phyloP scores from a whole-genome alignment of 1,139 yeast species.

The Geotrichum macrosporum region DNA sequence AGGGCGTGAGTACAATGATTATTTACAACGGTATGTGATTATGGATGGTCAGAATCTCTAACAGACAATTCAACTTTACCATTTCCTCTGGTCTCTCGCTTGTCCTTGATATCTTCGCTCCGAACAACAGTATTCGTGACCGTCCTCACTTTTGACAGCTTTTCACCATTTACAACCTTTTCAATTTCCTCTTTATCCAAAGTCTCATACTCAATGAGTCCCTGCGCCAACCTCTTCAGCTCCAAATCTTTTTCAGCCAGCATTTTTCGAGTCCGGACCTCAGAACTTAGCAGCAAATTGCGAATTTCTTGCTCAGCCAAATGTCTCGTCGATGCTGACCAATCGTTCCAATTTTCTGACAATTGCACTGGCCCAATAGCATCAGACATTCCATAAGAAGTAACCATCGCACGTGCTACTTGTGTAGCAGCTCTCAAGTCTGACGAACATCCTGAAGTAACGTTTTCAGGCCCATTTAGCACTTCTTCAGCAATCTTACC shows the following conservation, averaged over 20 bases:
- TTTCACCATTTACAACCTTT: conserved; percentile 73
- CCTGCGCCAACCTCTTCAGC: conserved; percentile 83
- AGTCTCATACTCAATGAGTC: conserved; percentile 91
- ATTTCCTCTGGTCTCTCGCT: conserved; percentile 8
- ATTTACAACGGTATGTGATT: no score
- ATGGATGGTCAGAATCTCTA: no score
- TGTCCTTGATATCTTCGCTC: conserved; percentile 38
- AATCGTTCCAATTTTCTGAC: conserved; percentile 50
- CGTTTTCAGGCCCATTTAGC: conserved; percentile 81
- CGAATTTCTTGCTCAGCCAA: conserved; percentile 91
- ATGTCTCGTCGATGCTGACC: conserved; percentile 87
- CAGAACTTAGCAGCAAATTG: conserved; percentile 65
- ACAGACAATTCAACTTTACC: neutral
- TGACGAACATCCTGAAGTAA: conserved; percentile 90
- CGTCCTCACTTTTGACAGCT: conserved; percentile 60
- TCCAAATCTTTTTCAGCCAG: conserved; percentile 62
- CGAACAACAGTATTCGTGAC: conserved; percentile 77
- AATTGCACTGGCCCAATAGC: conserved; percentile 87
- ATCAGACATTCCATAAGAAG: conserved; percentile 94
- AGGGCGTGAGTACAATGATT: no score
- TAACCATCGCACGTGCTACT: conserved; percentile 95
- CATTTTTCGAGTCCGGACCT: conserved; percentile 69
- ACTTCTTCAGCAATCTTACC: conserved; percentile 97
- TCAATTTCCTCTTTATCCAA: conserved; percentile 89
- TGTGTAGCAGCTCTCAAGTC: conserved; percentile 86